Base-by-base conservation (phyloP, 257 asterid genomes). In the Salvia rosmarinus region DNA sequence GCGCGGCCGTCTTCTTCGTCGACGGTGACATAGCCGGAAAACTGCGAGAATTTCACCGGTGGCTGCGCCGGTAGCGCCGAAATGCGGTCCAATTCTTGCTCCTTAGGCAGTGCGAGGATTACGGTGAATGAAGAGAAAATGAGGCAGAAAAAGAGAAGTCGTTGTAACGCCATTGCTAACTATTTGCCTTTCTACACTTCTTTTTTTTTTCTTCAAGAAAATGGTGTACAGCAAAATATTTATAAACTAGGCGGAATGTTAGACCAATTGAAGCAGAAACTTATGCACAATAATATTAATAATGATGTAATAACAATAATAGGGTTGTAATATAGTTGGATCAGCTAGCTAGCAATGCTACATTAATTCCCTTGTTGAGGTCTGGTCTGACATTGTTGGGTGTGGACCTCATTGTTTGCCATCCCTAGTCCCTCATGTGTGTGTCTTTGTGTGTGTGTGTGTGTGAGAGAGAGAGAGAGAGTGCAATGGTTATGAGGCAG, bases 11-110 rank as follows among this genome's bases (percentile, higher is more conserved):
- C 78, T 13, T 75, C 79, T 66, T 84, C 84, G 42, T 88, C 80
- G 50, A 88, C 96, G 6, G 89, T 76, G 1, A 90, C 83, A 25
- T 90, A 90, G 35, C 97, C 97, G 23, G 97, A 89, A 71, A 84
- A 88, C 44, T 88, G 97, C 13, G 86, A 71, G 74, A 90, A 90
- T 0, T 39, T 58, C 40, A 87, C 97, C 78, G 77, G 80, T 1
- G 97, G 96, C 79, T 90, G 96, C 6, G 88, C 96, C 0, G 97
- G 97, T 50, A 90, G 90, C 43, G 35, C 32, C 1, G 74, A 23
- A 25, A 90, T 81, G 7, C 91, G 77, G 25, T 90, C 96, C 64
- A 46, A n/a, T 46, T 88, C 90, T 77, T 88, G 96, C 70, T 90
- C 79, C 68, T 76, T 52, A 3, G 80, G 52, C 9, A 51, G 47